Percentiles rank a stretch among this genome's conserved stretches.
Conservation (phyloP, 768 basidiomycete genomes). For the Suillus luteus region DNA sequence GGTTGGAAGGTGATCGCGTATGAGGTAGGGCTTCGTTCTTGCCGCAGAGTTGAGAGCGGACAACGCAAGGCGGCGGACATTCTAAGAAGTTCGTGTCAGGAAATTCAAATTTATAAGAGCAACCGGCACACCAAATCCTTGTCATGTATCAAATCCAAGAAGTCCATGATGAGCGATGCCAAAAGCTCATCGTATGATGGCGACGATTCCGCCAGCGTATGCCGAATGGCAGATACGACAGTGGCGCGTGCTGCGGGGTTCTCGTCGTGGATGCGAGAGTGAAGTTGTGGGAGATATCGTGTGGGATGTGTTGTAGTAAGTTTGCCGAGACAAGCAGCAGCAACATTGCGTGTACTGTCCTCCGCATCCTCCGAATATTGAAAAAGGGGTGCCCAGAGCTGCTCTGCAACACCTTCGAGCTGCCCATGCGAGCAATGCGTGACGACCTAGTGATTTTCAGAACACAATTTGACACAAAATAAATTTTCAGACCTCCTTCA, state of each 20-base stretch:
- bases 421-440: slow-evolving; percentile 86
- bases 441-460: slow-evolving; percentile 61
- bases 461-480: background rate
- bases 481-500: slow-evolving; percentile 75
- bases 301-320: slow-evolving; percentile 90
- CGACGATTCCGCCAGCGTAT: slow-evolving; percentile 85
- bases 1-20: slow-evolving; percentile 76
- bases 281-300: slow-evolving; percentile 89
- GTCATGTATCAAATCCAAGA: slow-evolving; percentile 90
- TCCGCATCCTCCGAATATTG: slow-evolving; percentile 88
- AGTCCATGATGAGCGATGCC: slow-evolving; percentile 85
- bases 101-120: background rate
- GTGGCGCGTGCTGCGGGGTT: slow-evolving; percentile 80
- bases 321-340: slow-evolving; percentile 95
- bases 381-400: slow-evolving; percentile 91
- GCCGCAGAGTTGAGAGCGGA: slow-evolving; percentile 94
- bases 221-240: slow-evolving; percentile 89
- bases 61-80: slow-evolving; percentile 86
- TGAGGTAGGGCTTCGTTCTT: slow-evolving; percentile 89
- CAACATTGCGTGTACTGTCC: slow-evolving; percentile 91
- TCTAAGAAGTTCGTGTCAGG: slow-evolving; percentile 46
- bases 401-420: slow-evolving; percentile 83
- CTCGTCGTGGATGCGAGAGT: slow-evolving; percentile 71
- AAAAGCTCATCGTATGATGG: slow-evolving; percentile 89
- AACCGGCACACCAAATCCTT: slow-evolving; percentile 67